These are phyloP conservation scores for Moelleriella libera DNA, from an alignment of 2,329 filamentous ascomycete species.

Conservation along the genomic window DNA sequence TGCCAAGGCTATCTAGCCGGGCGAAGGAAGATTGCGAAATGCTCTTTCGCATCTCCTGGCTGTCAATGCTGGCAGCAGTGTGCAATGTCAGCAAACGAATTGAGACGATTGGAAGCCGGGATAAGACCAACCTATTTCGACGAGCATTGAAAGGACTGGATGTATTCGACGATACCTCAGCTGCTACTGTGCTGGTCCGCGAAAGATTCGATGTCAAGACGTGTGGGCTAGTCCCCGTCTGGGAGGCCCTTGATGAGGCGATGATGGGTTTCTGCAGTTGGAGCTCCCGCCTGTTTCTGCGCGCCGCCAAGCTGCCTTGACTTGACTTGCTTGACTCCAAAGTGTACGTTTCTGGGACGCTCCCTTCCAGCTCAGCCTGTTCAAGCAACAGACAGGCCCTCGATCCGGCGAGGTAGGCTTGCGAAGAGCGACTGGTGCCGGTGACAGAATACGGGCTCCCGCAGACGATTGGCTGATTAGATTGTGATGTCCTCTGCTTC, in stretches of 20 bases:
- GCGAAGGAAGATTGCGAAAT: background rate
- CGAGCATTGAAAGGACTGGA: background rate
- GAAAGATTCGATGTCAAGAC: background rate
- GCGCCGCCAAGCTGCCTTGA: background rate
- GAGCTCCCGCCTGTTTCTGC: background rate
- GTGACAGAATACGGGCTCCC: background rate
- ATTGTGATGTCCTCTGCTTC: background rate
- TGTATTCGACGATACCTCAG: background rate
- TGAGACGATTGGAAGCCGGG: background rate
- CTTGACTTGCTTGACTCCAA: background rate
- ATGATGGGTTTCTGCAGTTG: background rate
- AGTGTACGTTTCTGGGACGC: background rate
- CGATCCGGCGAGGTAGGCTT: constrained; percentile 2
- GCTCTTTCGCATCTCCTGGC: background rate
- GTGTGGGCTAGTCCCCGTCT: background rate
- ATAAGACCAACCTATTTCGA: background rate
- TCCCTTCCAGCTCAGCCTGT: background rate
- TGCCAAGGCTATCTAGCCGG: background rate
- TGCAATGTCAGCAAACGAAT: background rate
- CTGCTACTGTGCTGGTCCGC: background rate
- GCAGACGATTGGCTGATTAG: background rate
- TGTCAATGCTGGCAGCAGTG: background rate
- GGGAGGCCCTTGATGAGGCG: background rate
- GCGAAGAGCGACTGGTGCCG: constrained; percentile 1
- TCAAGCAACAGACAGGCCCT: background rate